Base-by-base conservation (phyloP, 495 filamentous ascomycete genomes). In the Hyaloscypha variabilis region DNA sequence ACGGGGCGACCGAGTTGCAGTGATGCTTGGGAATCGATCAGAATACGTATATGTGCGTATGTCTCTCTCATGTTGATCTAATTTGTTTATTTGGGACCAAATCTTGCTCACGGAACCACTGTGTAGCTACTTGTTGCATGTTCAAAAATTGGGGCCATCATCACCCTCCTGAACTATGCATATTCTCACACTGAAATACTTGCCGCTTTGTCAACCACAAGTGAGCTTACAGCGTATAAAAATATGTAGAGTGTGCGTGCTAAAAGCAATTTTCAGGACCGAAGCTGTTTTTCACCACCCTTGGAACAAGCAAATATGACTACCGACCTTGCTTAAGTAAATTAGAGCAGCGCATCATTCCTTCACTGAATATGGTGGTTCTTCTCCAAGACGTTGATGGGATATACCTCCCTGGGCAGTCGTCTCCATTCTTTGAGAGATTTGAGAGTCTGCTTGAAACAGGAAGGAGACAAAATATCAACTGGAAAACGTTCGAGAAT, bases 321-420 rank as follows among this genome's bases (percentile, higher is more conserved):
- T 55, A 55, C n/a, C 53, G 53, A 0, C 25, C 25, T 2, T 19
- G 25, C 21, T 24, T 55, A 19, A 1, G 17, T 11, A 23, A 55
- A 55, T 13, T 55, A 28, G 53, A 55, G 29, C 29, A 26, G 6
- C 23, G 29, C 8, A 17, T 46, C 3, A 24, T 55, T 19, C 53
- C 53, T 2, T 26, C 53, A 23, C 21, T 55, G 23, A 14, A 30
- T 4, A 55, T 14, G 53, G 53, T 55, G 11, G 21, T 55, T 55
- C 29, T 55, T 26, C 53, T 51, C 39, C 36, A 50, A 14, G 63
- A 21, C 67, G 87, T 46, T 17, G 19, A 17, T 19, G 39, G 39
- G 19, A 4, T 46, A 3, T 46, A 46, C 39, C 39, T 17, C 4
- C 39, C 39, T 4, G 4, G 19, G 10, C 4, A 14, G 14, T 17